Evolutionary conservation across 2,329 filamentous ascomycete genomes (phyloP), one percentile per base, ranked within the genome.

Genomic region (Gaeumannomyces sp.): DNA sequence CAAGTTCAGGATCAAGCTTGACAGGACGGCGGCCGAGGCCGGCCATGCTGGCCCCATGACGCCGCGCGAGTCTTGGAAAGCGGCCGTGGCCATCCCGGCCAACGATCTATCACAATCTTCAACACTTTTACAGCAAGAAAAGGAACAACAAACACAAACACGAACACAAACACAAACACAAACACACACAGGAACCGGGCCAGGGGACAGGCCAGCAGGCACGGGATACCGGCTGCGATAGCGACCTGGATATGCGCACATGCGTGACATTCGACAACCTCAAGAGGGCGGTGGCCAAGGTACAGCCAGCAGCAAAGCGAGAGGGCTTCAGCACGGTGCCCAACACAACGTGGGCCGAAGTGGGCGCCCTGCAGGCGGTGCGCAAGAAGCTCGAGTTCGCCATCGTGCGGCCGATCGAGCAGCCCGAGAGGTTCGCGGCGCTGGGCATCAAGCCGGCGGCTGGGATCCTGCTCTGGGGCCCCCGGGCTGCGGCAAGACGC

Each of bases 401-500:
- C 59, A 96, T 99, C 71, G 92, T 98, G 59, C 88, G 92, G 27
- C 93, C 93, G 1, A 98, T 99, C 77, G 88, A 89, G 69, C 81
- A 90, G 64, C 95, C 95, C 0, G 87, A 91, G 45, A 80, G 88
- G 58, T 98, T 94, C 75, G 84, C 84, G 35, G 81, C 83, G 11
- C 87, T 95, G 8, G 93, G 93, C 72, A 90, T 97, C 69, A 88
- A 86, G 28, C 87, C 90, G 0, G 90, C 92, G 0, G 90, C 92
- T 0, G 95, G 95, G 22, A 92, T 97, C 3, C 83, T 99, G 0
- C 90, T 99, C 64, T 99, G 94, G 92, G 95, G 95, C 0, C 95
- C 95, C 95, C 95, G 0, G 95, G 95, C 8, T 99, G 95, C 75
- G 95, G 95, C 71, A 99, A 99, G 76, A 99, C 95, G 0, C 84